Evolutionary conservation across 257 asterid species (phyloP).

Genomic region (Solanum chilense): DNA sequence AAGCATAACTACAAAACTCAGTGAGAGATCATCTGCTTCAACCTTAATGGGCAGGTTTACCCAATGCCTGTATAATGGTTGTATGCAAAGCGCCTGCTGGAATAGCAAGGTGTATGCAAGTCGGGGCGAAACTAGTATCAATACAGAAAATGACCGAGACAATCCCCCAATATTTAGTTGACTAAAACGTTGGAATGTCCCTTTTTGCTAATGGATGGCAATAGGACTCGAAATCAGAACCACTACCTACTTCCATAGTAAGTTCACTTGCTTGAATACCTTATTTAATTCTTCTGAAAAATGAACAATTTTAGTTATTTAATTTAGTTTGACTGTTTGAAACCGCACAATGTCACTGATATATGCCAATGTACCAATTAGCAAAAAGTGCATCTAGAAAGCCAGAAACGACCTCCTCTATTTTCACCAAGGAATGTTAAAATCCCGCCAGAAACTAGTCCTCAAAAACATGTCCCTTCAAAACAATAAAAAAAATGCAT

Average conservation of each 20-base stretch:
- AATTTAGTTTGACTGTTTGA: background rate
- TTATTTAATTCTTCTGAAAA: background rate
- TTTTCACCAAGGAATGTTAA: background rate
- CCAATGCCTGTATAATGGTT: background rate
- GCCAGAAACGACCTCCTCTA: background rate
- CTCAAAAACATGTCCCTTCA: background rate
- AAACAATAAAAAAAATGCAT: background rate
- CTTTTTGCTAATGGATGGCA: background rate
- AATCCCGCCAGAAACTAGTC: background rate
- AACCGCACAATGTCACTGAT: background rate
- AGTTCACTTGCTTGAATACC: background rate
- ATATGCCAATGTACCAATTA: background rate
- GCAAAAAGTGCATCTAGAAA: background rate
- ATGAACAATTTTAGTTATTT: background rate
- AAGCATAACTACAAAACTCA: background rate
- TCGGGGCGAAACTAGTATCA: background rate
- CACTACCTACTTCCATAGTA: background rate
- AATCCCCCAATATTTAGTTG: background rate
- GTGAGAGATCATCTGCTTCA: background rate
- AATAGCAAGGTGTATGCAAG: background rate
- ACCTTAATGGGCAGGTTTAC: background rate
- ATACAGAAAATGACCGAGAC: background rate
- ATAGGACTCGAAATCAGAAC: background rate
- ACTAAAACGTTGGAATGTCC: background rate
- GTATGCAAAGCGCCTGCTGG: background rate